Base-by-base conservation (phyloP, 805 yeast genomes). In the Nakazawaea holstii region DNA sequence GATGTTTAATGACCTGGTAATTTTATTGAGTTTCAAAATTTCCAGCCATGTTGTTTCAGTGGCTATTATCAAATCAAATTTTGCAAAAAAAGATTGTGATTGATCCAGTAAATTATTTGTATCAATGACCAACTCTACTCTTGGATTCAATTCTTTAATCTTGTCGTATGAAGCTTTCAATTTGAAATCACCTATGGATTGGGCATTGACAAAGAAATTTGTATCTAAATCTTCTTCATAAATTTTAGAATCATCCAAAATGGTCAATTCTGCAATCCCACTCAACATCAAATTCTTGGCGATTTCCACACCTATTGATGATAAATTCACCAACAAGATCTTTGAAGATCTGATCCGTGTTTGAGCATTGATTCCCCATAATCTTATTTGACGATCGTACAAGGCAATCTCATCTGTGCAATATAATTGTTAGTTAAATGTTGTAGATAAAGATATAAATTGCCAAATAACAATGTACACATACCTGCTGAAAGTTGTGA, bases 301-400 rank as follows among this genome's bases (percentile, higher is more conserved):
- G 9, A 87, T 73, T 62, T 92, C 99, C 13, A 82, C 79, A 6
- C 95, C 95, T 8, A 87, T 73, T 1, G 88, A 87, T 9, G 91
- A 85, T 13, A 89, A 56, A 52, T 86, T 84, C 41, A 92, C 71
- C 38, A 94, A 57, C 39, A 91, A 67, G 4, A 92, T 73, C 39
- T 76, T 76, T 7, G 97, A 83, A 15, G 82, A 77, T 33, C 94
- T 74, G 70, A 92, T 78, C 39, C 80, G 64, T 36, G 79, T 73
- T 62, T 92, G 99, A 3, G 97, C 95, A 30, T 87, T 95, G 60
- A 94, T 72, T 2, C 99, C 99, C 99, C 99, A 92, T 17, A 92
- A 73, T 52, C 99, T 69, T 53, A 92, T 91, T 65, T 92, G 99
- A 50, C 99, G 78, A 65, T 92, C 99, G 60, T 92, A 92, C 20